A percentile compares a stretch with the other conserved stretches of the same genome.
These are phyloP conservation scores for Ceratocystis ficicola DNA, from an alignment of 2,329 filamentous ascomycete species.

Conservation along the genomic window DNA sequence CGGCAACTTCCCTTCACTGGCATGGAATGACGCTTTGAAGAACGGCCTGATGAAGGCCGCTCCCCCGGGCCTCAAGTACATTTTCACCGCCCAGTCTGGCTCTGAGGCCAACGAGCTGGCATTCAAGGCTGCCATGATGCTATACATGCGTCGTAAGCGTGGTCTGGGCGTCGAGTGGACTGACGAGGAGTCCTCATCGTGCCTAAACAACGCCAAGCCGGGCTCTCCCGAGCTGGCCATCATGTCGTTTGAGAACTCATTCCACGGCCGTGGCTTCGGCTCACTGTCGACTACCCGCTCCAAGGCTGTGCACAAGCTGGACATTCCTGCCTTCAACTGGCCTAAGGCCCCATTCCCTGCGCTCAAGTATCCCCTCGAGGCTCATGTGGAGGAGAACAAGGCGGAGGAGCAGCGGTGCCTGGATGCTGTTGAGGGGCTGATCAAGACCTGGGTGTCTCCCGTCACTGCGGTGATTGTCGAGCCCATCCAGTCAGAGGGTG, in stretches of 20 bases:
- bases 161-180: constrained; percentile 79
- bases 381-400: constrained; percentile 69
- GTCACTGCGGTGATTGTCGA: constrained; percentile 75
- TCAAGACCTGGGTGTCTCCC: constrained; percentile 65
- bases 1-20: constrained; percentile 78
- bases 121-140: constrained; percentile 90
- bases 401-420: constrained; percentile 68
- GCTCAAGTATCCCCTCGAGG: constrained; percentile 76
- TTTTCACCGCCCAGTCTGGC: constrained; percentile 80
- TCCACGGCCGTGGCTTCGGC: constrained; percentile 79
- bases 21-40: constrained; percentile 71
- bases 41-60: constrained; percentile 71
- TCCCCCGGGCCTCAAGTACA: constrained; percentile 71
- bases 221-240: constrained; percentile 69
- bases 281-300: constrained; percentile 66
- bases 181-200: constrained; percentile 56
- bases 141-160: constrained; percentile 64
- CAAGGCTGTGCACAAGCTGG: constrained; percentile 75
- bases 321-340: constrained; percentile 83
- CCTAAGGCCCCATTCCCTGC: constrained; percentile 76
- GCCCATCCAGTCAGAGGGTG: constrained; percentile 86
- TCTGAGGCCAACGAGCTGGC: constrained; percentile 91
- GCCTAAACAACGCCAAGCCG: constrained; percentile 70
- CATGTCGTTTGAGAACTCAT: constrained; percentile 74
- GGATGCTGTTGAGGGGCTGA: constrained; percentile 69